Percentiles rank a stretch among this genome's conserved stretches.
Conservation (phyloP, 495 filamentous ascomycete genomes). For the Annulohypoxylon maeteangense region DNA sequence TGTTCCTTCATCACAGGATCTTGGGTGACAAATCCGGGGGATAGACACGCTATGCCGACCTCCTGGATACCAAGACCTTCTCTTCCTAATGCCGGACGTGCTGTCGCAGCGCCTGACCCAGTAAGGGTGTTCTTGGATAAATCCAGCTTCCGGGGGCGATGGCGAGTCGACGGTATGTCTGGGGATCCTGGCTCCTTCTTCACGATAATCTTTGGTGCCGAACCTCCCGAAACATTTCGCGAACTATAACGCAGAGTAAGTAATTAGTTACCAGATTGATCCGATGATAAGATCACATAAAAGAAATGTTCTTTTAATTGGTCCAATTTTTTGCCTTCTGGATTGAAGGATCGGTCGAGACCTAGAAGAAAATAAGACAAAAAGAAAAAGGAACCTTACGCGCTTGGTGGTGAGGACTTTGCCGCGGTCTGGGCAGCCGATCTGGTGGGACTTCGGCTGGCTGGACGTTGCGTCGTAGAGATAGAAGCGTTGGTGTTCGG, state of each 20-base stretch:
- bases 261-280: constrained; percentile 37
- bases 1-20: constrained; percentile 98
- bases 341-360: constrained; percentile 42
- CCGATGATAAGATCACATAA: constrained; percentile 26
- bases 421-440: constrained; percentile 50
- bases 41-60: constrained; percentile 92
- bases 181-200: constrained; percentile 96
- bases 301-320: constrained; percentile 30
- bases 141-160: constrained; percentile 88
- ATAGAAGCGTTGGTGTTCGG: constrained; percentile 50
- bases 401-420: constrained; percentile 63
- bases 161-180: constrained; percentile 75
- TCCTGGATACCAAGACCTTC: constrained; percentile 87
- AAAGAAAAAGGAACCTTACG: constrained; percentile 54
- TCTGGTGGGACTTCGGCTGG: constrained; percentile 62
- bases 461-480: constrained; percentile 55
- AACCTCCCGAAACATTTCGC: constrained; percentile 59
- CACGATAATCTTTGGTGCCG: constrained; percentile 83
- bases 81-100: constrained; percentile 77
- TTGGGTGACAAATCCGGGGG: constrained; percentile 93
- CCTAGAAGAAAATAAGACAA: constrained; percentile 35
- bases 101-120: constrained; percentile 68
- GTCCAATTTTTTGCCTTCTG: constrained; percentile 28
- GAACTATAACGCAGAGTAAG: constrained; percentile 50
- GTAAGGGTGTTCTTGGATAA: constrained; percentile 77